Evolutionary conservation across 495 filamentous ascomycete genomes (phyloP), one percentile per base, ranked within the genome.

Genomic region (Xylaria palmicola): DNA sequence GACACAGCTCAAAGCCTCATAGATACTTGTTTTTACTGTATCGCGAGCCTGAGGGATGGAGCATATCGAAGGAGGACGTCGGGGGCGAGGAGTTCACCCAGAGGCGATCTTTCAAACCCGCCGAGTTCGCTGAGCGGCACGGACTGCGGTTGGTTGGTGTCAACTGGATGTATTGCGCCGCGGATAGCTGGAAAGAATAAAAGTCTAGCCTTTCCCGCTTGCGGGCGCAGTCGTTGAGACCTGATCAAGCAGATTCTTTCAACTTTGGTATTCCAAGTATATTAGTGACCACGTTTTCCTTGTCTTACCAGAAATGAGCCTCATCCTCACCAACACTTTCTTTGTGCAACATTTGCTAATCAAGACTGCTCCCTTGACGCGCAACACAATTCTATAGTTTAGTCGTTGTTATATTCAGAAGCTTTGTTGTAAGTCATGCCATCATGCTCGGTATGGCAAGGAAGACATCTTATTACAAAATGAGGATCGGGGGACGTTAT

Each of bases 61-160:
- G 48, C 0, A 29, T 70, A 6, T 30, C 50, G 17, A 62, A 60
- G 39, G 63, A 51, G 4, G 65, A 69, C 30, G 66, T 70, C n/a
- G 67, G 69, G 19, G 69, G 65, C 10, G 67, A 72, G 45, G 69
- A 69, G 44, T 72, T 70, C 54, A 65, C 70, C 10, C 56, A 70
- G 29, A 30, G 69, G 15, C 64, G 65, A 10, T 63, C 52, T 6
- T 71, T 71, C 45, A 56, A 44, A 17, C 62, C 62, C 2, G 64
- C 53, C 1, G 64, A 59, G 43, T 72, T 70, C 27, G 67, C 63
- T 1, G 65, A 47, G 40, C 56, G 40, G 44, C 62, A 72, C 39
- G 67, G 66, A 1, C 56, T 72, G 41, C 56, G 40, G 6, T 60
- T 69, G 19, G 66, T 67, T 9, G 62, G 59, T 6, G 55, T 67